Base-by-base conservation (phyloP, 495 filamentous ascomycete genomes). In the Aeminium ludgeri region DNA sequence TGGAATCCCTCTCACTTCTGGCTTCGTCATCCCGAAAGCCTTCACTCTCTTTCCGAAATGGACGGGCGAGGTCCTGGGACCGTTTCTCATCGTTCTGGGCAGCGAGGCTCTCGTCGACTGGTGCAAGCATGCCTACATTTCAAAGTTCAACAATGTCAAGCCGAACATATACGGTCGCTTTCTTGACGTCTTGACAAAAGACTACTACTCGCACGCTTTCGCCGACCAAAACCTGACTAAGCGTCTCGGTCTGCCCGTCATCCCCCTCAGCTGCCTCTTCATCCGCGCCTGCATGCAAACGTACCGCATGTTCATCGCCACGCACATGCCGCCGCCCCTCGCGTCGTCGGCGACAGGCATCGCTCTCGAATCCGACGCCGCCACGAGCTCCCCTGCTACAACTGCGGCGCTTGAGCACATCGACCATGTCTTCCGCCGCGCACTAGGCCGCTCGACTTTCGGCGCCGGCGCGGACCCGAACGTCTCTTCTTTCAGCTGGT, bases 121-220 rank as follows among this genome's bases (percentile, higher is more conserved):
- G 83, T 63, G 94, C 46, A 99, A 99, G 57, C 89, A 99, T 53
- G 82, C 82, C 10, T 99, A 93, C 57, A 89, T 96, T 57, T 85
- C 74, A 46, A 99, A 99, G 58, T 99, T 99, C 65, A 99, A 99
- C 65, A 91, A 89, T 49, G 81, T 80, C 37, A 82, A 86, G 30
- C 91, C 91, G 15, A 77, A 69, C 2, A 75, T 99, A 30, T 96
- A 99, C 54, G 68, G 70, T 11, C 74, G 83, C 23, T 95, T 89
- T 57, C 65, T 95, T 11, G 89, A 99, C 53, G 76, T 96, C 2
- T 65, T 96, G 12, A 84, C 85, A 34, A 95, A 94, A 55, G 89
- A 99, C 51, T 99, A 99, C 60, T 96, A 96, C 56, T 85, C 86
- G 2, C 86, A 93, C 55, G 89, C 91, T 8, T 96, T 95, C 55